Evolutionary conservation across 75 land plant genomes (phyloP).

Genomic region (Selaginella tamariscina): DNA sequence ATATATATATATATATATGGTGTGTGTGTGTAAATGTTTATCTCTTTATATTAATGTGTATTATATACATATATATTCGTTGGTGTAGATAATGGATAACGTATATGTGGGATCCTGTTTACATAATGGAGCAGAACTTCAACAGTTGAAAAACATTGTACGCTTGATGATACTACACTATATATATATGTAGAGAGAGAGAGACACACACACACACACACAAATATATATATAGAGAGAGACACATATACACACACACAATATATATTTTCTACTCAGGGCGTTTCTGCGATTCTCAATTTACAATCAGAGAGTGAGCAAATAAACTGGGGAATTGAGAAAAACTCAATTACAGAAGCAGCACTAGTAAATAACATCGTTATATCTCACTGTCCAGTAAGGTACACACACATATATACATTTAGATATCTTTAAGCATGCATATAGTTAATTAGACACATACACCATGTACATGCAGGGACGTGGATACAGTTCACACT

Average conservation of each 20-base stretch:
- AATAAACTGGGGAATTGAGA: conserved; percentile 76
- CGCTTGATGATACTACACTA: neutral
- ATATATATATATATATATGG: too few relatives aligned
- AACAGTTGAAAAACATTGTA: neutral
- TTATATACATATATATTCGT: too few relatives aligned
- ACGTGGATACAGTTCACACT: conserved; percentile 71
- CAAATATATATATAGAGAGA: too few relatives aligned
- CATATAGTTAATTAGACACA: too few relatives aligned
- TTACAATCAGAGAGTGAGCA: conserved; percentile 78
- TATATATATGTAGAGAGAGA: too few relatives aligned
- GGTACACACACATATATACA: too few relatives aligned
- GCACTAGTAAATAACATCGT: conserved; percentile 36
- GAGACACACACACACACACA: too few relatives aligned
- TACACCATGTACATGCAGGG: conserved; percentile 41
- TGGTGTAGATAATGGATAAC: conserved; percentile 75
- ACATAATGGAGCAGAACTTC: conserved; percentile 69
- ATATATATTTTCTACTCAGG: conserved; percentile 34
- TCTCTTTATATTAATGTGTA: too few relatives aligned
- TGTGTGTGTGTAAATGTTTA: too few relatives aligned
- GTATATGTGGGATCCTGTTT: conserved; percentile 89
- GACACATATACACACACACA: too few relatives aligned
- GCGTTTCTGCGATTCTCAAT: conserved; percentile 76
- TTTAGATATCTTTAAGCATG: too few relatives aligned
- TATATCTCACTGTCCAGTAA: conserved; percentile 62
- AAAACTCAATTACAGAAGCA: conserved; percentile 40